Evolutionary conservation across 441 rosid species (phyloP), one percentile per base, ranked within the genome.

Genomic region (Populus hybrid): DNA sequence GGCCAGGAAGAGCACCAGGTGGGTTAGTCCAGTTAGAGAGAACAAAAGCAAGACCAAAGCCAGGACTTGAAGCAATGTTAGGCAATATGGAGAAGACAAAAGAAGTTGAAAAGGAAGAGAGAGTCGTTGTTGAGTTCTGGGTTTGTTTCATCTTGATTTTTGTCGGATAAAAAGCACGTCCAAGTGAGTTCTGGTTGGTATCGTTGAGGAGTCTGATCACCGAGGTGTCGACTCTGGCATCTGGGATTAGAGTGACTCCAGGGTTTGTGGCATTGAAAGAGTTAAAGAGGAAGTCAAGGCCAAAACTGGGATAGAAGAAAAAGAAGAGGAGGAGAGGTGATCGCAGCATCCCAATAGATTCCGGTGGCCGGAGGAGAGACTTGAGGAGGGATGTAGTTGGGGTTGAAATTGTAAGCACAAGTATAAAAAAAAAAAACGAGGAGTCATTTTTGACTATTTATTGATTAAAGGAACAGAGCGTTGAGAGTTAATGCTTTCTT

Each of bases 11-110:
- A 5, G 94, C 92, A 0, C 79, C 87, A 0, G 96, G 94, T 3
- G 96, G 97, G n/a, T 91, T 84, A 0, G 96, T 90, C 77, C 87
- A 88, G 68, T 92, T 91, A 73, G 91, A 88, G 83, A 92, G 94
- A 78, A 89, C 92, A 82, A 94, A 91, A 68, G 91, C 87, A 78
- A 94, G 93, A 83, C 97, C 98, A 35, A 92, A 92, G 7, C 94
- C 93, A 0, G 98, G 97, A 42, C 90, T 90, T 4, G 92, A 78
- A 42, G 92, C 80, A 67, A 92, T 89, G 70, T 91, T 84, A 4
- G 95, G 97, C 74, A 91, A 81, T 26, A 91, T 42, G 2, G 97
- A 94, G 91, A 94, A 91, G 75, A 94, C 86, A 74, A 92, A 92
- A 12, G 94, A 85, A 74, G 98, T 94, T 0, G 97, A 89, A 79